Evolutionary conservation across 306 rosid species (phyloP).

Genomic region (Canavalia ensiformis): DNA sequence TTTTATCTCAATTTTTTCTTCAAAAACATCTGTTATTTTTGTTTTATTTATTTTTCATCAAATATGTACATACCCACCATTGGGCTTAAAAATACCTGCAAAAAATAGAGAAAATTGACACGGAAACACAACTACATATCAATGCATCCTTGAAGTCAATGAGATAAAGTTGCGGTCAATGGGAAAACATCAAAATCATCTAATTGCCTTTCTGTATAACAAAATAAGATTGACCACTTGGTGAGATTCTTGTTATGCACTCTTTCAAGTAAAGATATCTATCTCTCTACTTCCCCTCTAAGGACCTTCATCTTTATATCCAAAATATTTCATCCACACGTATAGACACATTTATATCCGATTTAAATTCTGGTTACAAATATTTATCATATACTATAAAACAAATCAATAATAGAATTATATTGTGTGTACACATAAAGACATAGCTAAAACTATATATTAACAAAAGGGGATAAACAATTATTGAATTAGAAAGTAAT

Average conservation of each 20-base stretch:
- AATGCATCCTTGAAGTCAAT: constrained; percentile 37
- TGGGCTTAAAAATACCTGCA: too few species aligned
- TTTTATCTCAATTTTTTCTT: too few species aligned
- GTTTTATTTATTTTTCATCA: too few species aligned
- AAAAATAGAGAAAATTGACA: neutral
- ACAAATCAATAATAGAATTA: too few species aligned
- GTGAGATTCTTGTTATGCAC: constrained; percentile 2
- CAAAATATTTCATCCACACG: neutral
- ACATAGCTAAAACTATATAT: too few species aligned
- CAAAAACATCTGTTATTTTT: too few species aligned
- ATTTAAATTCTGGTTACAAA: neutral
- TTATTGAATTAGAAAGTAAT: too few species aligned
- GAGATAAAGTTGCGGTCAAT: constrained; percentile 46
- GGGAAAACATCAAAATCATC: constrained; percentile 35
- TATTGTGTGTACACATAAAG: too few species aligned
- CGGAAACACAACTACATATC: constrained; percentile 33
- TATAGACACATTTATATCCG: neutral
- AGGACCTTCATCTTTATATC: neutral
- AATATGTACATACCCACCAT: too few species aligned
- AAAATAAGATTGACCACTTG: constrained; percentile 14
- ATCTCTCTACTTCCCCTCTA: neutral
- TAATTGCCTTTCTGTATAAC: neutral
- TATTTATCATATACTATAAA: too few species aligned
- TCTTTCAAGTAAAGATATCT: neutral
- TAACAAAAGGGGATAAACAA: too few species aligned